Percentiles rank a stretch among this genome's conserved stretches.
Conservation (phyloP, 495 filamentous ascomycete genomes). For the Neurospora sp. region DNA sequence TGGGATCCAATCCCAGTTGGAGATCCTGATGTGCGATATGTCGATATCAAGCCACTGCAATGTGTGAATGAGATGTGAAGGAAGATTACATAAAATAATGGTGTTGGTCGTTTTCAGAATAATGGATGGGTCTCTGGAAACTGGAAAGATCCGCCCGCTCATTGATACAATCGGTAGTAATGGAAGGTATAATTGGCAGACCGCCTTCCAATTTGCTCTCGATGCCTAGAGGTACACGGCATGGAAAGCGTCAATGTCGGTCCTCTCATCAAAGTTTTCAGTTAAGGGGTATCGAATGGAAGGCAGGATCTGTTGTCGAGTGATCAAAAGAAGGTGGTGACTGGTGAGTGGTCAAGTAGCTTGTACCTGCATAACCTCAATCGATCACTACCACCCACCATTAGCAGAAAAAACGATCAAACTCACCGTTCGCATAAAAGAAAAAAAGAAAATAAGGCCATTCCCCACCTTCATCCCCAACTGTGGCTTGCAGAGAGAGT, state of each 20-base stretch:
- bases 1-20: background rate
- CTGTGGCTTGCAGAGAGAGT: background rate
- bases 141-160: background rate
- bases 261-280: background rate
- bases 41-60: background rate
- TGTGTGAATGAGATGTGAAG: background rate
- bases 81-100: background rate
- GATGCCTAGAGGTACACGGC: background rate
- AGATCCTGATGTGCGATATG: background rate
- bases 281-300: background rate
- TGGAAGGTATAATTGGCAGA: background rate
- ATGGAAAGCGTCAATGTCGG: background rate
- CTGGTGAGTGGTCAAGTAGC: background rate
- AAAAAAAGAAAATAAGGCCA: background rate
- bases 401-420: background rate
- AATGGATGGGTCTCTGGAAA: background rate
- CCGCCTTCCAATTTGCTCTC: background rate
- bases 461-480: background rate
- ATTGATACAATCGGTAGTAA: background rate
- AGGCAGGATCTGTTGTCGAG: too few species aligned
- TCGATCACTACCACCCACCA: background rate
- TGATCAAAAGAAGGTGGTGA: background rate
- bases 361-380: background rate
- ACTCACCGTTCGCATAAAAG: background rate
- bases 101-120: background rate